phyloP scores from a whole-genome alignment of 1,139 yeast species.

The Taiozyma sp. region DNA sequence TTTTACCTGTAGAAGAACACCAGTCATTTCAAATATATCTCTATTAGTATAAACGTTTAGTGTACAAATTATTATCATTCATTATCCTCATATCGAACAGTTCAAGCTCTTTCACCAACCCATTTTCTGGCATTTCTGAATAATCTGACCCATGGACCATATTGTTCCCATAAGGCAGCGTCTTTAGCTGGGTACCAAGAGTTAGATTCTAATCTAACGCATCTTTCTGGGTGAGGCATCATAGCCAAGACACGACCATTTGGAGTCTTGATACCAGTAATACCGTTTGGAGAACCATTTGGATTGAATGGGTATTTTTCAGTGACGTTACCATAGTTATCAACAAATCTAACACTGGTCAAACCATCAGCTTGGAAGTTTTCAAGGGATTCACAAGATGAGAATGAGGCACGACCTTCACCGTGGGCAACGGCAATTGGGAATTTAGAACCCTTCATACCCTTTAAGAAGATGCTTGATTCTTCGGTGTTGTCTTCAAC shows the following conservation, averaged over 20 bases:
- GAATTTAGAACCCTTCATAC: constrained; percentile 86
- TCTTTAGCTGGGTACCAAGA: constrained; percentile 83
- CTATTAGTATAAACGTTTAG: not conserved
- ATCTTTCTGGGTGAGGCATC: constrained; percentile 99
- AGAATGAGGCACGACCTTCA: constrained; percentile 87
- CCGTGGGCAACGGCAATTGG: constrained; percentile 99
- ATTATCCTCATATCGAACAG: not conserved
- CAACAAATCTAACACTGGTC: constrained; percentile 72
- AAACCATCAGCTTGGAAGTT: constrained; percentile 45
- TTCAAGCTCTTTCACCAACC: constrained; percentile 47
- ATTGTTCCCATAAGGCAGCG: constrained; percentile 57
- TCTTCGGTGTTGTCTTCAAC: constrained; percentile 42
- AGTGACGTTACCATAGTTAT: constrained; percentile 83
- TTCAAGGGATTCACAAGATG: constrained; percentile 33
- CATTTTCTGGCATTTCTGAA: constrained; percentile 93
- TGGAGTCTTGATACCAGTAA: constrained; percentile 85
- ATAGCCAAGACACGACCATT: constrained; percentile 95
- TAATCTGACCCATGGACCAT: constrained; percentile 94
- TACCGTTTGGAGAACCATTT: constrained; percentile 91
- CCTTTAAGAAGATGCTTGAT: constrained; percentile 73
- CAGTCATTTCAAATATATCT: not conserved
- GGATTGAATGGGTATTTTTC: constrained; percentile 90
- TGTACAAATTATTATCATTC: not conserved
- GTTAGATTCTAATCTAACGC: constrained; percentile 78
- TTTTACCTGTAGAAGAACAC: not conserved